These are phyloP conservation scores for Backusella westeae DNA, from an alignment of 192 early-diverging fungal genomes.

Conservation along the genomic window DNA sequence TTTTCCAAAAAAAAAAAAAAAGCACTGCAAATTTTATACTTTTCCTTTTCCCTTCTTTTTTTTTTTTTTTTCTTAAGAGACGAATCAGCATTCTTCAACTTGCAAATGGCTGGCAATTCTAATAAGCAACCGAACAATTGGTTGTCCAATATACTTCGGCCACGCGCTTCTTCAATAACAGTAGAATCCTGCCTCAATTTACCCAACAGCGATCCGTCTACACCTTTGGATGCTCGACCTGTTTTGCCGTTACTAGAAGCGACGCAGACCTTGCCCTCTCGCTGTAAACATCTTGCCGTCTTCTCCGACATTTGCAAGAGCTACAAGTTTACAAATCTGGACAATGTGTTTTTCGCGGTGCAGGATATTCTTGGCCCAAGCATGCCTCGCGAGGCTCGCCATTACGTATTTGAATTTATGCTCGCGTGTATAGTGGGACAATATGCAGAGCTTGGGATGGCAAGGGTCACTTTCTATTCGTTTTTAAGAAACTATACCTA, in stretches of 20 bases:
- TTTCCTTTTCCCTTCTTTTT: not conserved
- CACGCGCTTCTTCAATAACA: slow-evolving; percentile 24
- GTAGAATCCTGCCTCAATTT: slow-evolving; percentile 38
- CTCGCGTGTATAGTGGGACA: slow-evolving; percentile 55
- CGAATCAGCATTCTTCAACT: not conserved
- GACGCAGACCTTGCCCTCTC: slow-evolving; percentile 35
- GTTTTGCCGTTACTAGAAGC: slow-evolving; percentile 42
- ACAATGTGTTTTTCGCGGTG: slow-evolving; percentile 52
- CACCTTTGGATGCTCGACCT: slow-evolving; percentile 50
- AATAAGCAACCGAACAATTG: slow-evolving; percentile 22
- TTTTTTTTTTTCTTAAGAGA: not conserved
- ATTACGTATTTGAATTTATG: slow-evolving; percentile 58
- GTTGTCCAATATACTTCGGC: slow-evolving; percentile 32
- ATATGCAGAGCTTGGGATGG: slow-evolving; percentile 55
- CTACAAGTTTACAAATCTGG: slow-evolving; percentile 52
- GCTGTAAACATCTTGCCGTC: slow-evolving; percentile 47
- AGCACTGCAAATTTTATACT: not conserved
- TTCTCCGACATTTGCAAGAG: slow-evolving; percentile 43
- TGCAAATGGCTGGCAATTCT: slow-evolving; percentile 5
- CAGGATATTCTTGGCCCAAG: slow-evolving; percentile 43
- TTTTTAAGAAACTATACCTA: slow-evolving; percentile 45
- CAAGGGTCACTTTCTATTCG: slow-evolving; percentile 53
- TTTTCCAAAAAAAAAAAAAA: not conserved
- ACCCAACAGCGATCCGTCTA: slow-evolving; percentile 17
- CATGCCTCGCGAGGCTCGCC: slow-evolving; percentile 49